Evolutionary conservation across 768 basidiomycete species (phyloP).

Genomic region (Trametes cingulata): DNA sequence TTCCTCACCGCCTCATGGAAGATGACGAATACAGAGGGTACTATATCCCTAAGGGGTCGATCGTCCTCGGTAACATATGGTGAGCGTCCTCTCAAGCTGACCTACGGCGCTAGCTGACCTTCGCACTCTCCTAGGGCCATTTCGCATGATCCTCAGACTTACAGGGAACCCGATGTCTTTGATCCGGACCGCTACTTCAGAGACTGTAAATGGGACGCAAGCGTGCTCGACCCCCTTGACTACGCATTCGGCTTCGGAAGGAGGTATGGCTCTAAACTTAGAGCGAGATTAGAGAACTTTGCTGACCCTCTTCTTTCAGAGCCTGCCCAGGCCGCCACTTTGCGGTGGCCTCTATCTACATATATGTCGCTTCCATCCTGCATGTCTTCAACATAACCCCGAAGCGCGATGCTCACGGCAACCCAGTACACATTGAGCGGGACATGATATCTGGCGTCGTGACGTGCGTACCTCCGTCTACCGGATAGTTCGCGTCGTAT

Average conservation of each 20-base stretch:
- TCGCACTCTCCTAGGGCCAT: constrained; percentile 30
- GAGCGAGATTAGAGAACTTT: background rate
- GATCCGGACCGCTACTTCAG: constrained; percentile 25
- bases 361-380: constrained; percentile 5
- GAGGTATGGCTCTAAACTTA: background rate
- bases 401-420: background rate
- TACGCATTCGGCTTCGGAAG: constrained; percentile 4
- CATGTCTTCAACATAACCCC: constrained; percentile 2
- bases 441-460: background rate
- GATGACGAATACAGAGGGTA: constrained; percentile 42
- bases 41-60: constrained; percentile 37
- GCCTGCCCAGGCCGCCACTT: constrained; percentile 7
- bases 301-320: background rate
- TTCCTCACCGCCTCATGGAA: constrained; percentile 35
- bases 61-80: constrained; percentile 22
- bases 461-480: background rate
- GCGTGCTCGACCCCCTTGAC: background rate
- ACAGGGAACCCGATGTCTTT: constrained; percentile 27
- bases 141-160: constrained; percentile 24
- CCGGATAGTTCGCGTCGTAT: background rate
- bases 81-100: background rate
- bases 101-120: constrained; percentile 23
- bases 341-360: constrained; percentile 4
- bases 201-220: background rate
- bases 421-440: background rate